Base-by-base conservation (phyloP, 2,329 filamentous ascomycete species). In the Mariannaea elegans region DNA sequence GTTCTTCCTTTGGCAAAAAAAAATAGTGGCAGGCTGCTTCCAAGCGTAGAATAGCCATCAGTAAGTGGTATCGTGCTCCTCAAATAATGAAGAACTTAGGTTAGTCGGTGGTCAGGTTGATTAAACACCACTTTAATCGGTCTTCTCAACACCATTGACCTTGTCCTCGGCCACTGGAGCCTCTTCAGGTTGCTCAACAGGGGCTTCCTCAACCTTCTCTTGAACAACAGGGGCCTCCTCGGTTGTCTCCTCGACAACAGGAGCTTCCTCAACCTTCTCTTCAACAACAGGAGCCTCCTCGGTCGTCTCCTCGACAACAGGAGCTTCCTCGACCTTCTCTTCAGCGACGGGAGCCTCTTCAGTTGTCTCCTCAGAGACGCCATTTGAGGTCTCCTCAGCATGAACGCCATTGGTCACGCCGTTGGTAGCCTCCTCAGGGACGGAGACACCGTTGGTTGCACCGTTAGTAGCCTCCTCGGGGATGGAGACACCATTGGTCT, bases 401-500 rank as follows among this genome's bases (percentile, higher is more conserved):
- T 21, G 36, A 21, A 39, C 32, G 6, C 18, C 38, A 7, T 27
- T 21, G 29, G 45, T 45, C 10, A 46, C 48, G 8, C 53, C 45
- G 23, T 54, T 54, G 2, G 41, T 46, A 16, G 31, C 21, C 31
- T 24, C 31, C 29, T 45, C 32, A 14, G 39, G 29, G 50, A 39
- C 42, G 29, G 21, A 14, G 9, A 23, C 38, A 6, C 24, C 24
- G 9, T 27, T 27, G 24, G 24, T 27, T 12, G 41, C 48, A 10
- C 53, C 45, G 23, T 54, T 54, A 2, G 41, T 54, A 16, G 31
- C 21, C 31, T 24, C 31, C 39, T 45, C 32, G 8, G 41, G 31
- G 51, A 39, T 31, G 19, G 31, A 19, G n/a, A 27, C 16, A 7
- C 42, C 48, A 13, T 54, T 49, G 7, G 29, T 44, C 23, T 63